These are phyloP conservation scores for Aureobasidium namibiae DNA, from an alignment of 2,329 filamentous ascomycete genomes.

Conservation along the genomic window DNA sequence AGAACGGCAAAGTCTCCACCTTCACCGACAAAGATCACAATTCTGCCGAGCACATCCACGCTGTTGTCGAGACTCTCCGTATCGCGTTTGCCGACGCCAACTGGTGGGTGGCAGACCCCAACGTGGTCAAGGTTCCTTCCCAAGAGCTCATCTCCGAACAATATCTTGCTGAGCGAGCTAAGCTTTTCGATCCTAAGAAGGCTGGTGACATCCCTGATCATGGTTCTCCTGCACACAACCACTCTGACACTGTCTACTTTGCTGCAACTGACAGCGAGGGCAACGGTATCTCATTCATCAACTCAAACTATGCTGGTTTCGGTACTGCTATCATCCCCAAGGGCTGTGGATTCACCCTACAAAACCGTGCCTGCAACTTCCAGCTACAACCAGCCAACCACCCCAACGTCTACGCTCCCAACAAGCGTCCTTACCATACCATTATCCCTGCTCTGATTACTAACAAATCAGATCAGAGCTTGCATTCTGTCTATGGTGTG, in stretches of 20 bases:
- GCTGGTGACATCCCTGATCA: slow-evolving; percentile 51
- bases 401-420: slow-evolving; percentile 70
- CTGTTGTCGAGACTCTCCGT: slow-evolving; percentile 76
- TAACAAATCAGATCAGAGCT: slow-evolving; percentile 59
- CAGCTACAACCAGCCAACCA: slow-evolving; percentile 56
- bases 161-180: slow-evolving; percentile 65
- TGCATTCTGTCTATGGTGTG: slow-evolving; percentile 85
- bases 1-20: slow-evolving; percentile 61
- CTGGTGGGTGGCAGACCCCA: slow-evolving; percentile 86
- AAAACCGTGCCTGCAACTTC: slow-evolving; percentile 90
- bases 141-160: slow-evolving; percentile 59
- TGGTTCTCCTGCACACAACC: slow-evolving; percentile 76
- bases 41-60: slow-evolving; percentile 64
- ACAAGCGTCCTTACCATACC: slow-evolving; percentile 91
- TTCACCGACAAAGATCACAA: slow-evolving; percentile 72
- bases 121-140: slow-evolving; percentile 60
- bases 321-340: slow-evolving; percentile 78
- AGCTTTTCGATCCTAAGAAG: slow-evolving; percentile 50
- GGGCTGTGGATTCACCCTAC: slow-evolving; percentile 85
- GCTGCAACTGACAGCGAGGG: slow-evolving; percentile 71
- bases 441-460: slow-evolving; percentile 93
- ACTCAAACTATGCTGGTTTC: slow-evolving; percentile 86
- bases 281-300: slow-evolving; percentile 94
- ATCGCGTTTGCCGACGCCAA: slow-evolving; percentile 83
- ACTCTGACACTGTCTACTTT: slow-evolving; percentile 93